phyloP scores from a whole-genome alignment of 2,329 filamentous ascomycete genomes.

The Cercospora nicotianae region DNA sequence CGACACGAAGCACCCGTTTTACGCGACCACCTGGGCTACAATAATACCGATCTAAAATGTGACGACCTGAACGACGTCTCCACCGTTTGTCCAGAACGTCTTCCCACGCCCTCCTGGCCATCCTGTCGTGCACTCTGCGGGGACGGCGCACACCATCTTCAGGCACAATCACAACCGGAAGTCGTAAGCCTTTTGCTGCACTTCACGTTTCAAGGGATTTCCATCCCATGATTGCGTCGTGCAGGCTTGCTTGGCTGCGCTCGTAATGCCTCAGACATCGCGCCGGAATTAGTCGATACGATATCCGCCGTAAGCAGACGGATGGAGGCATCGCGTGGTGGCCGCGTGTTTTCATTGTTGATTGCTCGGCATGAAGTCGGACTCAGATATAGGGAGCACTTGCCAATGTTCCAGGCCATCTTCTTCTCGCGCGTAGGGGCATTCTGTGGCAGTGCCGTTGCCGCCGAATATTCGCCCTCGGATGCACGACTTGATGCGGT shows the following conservation, averaged over 20 bases:
- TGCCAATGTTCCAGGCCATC: neutral
- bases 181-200: neutral
- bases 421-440: neutral
- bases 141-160: neutral
- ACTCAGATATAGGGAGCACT: neutral
- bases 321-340: neutral
- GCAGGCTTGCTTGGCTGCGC: neutral
- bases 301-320: neutral
- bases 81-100: neutral
- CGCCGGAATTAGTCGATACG: neutral
- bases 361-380: neutral
- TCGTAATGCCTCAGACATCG: neutral
- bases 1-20: neutral
- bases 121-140: neutral
- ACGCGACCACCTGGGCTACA: neutral
- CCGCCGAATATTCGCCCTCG: neutral
- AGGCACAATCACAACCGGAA: neutral
- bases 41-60: neutral
- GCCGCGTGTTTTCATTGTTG: neutral
- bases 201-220: neutral
- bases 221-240: neutral
- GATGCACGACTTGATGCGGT: neutral
- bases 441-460: neutral
- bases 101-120: neutral
- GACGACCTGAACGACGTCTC: neutral